A percentile compares a stretch with the other conserved stretches of the same genome.
Conservation (phyloP, 2,329 filamentous ascomycete species). For the Verticillium klebahnii region DNA sequence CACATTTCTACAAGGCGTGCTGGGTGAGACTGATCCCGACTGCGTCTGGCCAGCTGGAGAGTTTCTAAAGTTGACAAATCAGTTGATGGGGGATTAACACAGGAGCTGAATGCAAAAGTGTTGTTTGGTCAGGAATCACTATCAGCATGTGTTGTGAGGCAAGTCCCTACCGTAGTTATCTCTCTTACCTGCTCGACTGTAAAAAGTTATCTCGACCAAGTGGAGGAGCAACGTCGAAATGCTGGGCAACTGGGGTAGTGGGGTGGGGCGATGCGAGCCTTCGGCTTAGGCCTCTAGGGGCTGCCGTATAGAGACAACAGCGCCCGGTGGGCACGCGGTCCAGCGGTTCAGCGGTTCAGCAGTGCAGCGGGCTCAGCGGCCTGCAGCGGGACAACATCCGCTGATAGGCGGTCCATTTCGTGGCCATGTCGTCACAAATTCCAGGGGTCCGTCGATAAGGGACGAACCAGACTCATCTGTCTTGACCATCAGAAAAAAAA, state of each 20-base stretch:
- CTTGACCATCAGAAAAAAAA: neutral
- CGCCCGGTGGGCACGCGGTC: neutral
- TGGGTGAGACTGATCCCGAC: neutral
- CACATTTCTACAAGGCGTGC: neutral
- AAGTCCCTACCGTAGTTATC: too few relatives aligned
- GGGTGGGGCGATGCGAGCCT: neutral
- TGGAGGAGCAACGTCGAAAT: neutral
- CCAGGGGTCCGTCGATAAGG: neutral
- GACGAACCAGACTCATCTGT: neutral
- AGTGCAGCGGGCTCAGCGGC: neutral
- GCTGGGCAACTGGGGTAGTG: neutral
- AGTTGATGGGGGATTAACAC: too few relatives aligned
- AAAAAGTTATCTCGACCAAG: neutral
- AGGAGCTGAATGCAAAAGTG: too few relatives aligned
- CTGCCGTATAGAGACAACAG: neutral
- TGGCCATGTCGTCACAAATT: neutral
- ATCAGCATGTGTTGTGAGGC: too few relatives aligned
- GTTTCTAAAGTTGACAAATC: neutral
- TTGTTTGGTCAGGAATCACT: too few relatives aligned
- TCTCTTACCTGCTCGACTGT: too few relatives aligned
- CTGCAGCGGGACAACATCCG: neutral
- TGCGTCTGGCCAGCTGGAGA: too few relatives aligned
- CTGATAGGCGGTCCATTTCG: neutral
- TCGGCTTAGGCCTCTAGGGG: neutral
- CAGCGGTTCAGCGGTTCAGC: too few relatives aligned